Percentiles rank a stretch among this genome's conserved stretches.
Evolutionary conservation across 2,329 filamentous ascomycete species (phyloP).

Genomic region (Ceratocystiopsis brevicomis): DNA sequence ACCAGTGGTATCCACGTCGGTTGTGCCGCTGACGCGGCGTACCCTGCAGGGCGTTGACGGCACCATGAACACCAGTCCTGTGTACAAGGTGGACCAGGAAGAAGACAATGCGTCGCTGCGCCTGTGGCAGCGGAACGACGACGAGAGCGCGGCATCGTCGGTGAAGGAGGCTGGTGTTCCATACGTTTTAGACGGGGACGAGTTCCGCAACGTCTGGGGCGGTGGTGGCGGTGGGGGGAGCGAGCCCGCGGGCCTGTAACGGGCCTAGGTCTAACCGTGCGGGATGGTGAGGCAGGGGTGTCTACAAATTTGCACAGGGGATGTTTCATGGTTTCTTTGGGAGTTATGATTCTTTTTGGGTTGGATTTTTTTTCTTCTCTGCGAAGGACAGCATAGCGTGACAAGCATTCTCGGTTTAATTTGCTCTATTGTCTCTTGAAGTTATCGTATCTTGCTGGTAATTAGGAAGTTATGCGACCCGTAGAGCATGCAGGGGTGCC

Average conservation of each 20-base stretch:
- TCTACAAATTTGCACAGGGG: neutral
- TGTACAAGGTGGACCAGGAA: neutral
- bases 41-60: neutral
- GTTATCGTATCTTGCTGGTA: too few species aligned
- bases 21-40: too few species aligned
- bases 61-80: neutral
- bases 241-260: too few species aligned
- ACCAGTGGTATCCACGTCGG: too few species aligned
- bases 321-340: neutral
- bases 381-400: too few species aligned
- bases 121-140: constrained; percentile 6
- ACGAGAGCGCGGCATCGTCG: neutral
- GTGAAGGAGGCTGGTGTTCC: constrained; percentile 1
- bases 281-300: neutral
- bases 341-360: neutral
- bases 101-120: constrained; percentile 8
- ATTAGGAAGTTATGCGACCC: too few species aligned
- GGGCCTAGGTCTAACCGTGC: neutral
- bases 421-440: too few species aligned
- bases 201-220: constrained; percentile 10
- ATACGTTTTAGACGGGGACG: constrained; percentile 10
- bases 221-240: neutral
- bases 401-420: too few species aligned
- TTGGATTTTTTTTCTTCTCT: neutral
- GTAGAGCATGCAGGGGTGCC: too few species aligned